Base-by-base conservation (phyloP, 352 stramenopile genomes). In the Pythium pyrilobum region DNA sequence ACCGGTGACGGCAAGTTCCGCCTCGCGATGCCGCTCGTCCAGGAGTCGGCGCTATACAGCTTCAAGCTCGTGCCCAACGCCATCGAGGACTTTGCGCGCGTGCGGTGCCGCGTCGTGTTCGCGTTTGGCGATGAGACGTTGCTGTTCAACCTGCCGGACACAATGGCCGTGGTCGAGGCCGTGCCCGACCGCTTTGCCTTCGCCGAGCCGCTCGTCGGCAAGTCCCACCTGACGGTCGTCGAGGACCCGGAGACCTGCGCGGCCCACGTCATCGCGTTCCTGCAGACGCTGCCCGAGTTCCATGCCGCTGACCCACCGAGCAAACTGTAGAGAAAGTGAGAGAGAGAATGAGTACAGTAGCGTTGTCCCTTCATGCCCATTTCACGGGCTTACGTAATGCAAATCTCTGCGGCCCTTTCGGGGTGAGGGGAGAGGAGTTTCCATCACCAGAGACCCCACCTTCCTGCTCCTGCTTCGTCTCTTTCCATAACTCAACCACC, bases 201-300 rank as follows among this genome's bases (percentile, higher is more conserved):
- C 23, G 51, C 37, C 15, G 31, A 52, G 12, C 37, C 39, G 2
- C 61, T 66, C 23, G 37, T 21, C 9, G 51, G 55, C 33, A 58
- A 48, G 29, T 51, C 45, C 4, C 60, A 68, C 49, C 38, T 27
- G 13, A 68, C 63, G 60, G 40, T 68, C 16, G 34, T 68, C 2
- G 60, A 68, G 36, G 53, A 62, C 33, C 60, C 60, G 0, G 60
- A 62, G n/a, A 65, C 58, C 15, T 58, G 50, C 1, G 36, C 75
- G 7, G 45, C 70, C 13, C 74, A 71, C 27, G 86, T 89, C 36
- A 39, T 67, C 7, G 2, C 18, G 18, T 32, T 52, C 12, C 31
- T 68, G 5, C 32, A 27, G 21, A 36, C 38, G 21, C 24, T 59
- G 20, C 52, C 52, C 15, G 27, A 50, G 5, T 62, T 66, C 28